phyloP scores from a whole-genome alignment of 1,139 yeast species.

The Arxiozyma bovina region DNA sequence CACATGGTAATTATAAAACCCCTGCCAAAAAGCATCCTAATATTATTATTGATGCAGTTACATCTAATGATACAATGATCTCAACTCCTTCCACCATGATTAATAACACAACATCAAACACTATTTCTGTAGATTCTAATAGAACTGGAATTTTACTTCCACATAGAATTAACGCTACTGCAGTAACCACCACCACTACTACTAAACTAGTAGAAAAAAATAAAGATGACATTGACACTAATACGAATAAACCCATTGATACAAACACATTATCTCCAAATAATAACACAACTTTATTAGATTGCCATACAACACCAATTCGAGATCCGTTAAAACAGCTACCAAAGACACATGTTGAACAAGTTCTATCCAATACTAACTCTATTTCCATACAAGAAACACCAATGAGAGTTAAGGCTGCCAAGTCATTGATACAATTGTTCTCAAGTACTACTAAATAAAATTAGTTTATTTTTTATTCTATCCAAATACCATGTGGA shows the following conservation, averaged over 20 bases:
- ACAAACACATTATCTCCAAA: not conserved
- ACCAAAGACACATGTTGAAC: not conserved
- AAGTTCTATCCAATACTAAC: not conserved
- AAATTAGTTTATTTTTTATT: not conserved
- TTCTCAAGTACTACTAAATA: conserved; percentile 14
- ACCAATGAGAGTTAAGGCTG: conserved; percentile 31
- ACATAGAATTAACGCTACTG: not conserved
- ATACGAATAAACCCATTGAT: not conserved
- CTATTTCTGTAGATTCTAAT: not conserved
- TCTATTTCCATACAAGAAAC: conserved; percentile 17
- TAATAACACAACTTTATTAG: conserved; percentile 7
- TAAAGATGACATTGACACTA: not conserved
- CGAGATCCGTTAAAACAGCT: conserved; percentile 6
- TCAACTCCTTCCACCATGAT: conserved; percentile 1
- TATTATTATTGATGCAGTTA: not conserved
- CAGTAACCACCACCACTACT: not conserved
- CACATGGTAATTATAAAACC: conserved; percentile 24
- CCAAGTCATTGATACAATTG: conserved; percentile 28
- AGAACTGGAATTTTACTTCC: conserved; percentile 1
- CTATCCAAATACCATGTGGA: not conserved
- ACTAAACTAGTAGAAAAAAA: not conserved
- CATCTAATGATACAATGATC: not conserved
- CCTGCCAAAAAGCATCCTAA: conserved; percentile 11
- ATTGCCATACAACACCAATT: conserved; percentile 11
- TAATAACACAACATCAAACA: not conserved